These are phyloP conservation scores for Pisolithus thermaeus DNA, from an alignment of 1,284 basidiomycete genomes.

Conservation along the genomic window DNA sequence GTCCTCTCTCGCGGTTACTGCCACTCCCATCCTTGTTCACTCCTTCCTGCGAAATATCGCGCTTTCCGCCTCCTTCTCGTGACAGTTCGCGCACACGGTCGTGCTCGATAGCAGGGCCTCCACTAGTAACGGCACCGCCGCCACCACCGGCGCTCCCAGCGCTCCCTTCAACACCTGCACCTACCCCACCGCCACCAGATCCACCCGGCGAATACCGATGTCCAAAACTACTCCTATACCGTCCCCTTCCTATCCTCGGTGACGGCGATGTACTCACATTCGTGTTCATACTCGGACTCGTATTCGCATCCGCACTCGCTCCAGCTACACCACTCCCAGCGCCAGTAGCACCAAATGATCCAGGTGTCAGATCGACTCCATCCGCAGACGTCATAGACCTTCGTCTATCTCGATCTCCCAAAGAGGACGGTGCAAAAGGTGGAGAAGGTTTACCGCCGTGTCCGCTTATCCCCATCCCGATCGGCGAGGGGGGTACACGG, in stretches of 20 bases:
- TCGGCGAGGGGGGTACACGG: conserved; percentile 41
- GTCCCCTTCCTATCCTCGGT: conserved; percentile 34
- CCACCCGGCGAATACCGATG: conserved; percentile 50
- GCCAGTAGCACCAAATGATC: not conserved
- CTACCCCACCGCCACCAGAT: conserved; percentile 35
- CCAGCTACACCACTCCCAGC: not conserved
- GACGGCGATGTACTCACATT: not conserved
- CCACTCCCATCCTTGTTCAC: conserved; percentile 18
- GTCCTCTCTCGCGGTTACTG: conserved; percentile 6
- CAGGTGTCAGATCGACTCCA: conserved; percentile 10
- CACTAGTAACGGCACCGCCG: not conserved
- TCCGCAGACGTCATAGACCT: conserved; percentile 32
- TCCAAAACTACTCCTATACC: conserved; percentile 68
- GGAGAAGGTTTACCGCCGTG: conserved; percentile 33
- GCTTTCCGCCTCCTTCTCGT: no score
- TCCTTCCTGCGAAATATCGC: not conserved
- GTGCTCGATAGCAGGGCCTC: not conserved
- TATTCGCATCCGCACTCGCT: no score
- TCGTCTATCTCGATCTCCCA: conserved; percentile 31
- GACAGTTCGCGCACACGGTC: not conserved
- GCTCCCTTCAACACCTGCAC: conserved; percentile 35
- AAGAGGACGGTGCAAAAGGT: conserved; percentile 42
- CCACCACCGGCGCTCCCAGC: conserved; percentile 28
- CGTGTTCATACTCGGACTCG: conserved; percentile 18
- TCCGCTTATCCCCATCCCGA: conserved; percentile 21